Percentiles rank a stretch among this genome's conserved stretches.
phyloP scores from a whole-genome alignment of 192 early-diverging fungal species.

The Backusella circina region DNA sequence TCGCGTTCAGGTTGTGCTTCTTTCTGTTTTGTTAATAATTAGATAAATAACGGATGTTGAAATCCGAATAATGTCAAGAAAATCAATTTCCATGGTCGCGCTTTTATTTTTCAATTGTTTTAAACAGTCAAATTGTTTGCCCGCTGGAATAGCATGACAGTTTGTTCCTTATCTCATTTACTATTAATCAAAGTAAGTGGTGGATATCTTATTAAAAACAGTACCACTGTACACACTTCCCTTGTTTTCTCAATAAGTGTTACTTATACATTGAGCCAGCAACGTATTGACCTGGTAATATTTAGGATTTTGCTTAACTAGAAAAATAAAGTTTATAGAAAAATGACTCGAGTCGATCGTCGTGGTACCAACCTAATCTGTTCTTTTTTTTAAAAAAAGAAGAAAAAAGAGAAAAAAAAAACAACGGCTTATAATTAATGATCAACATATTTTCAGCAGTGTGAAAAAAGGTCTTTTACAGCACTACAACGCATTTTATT shows the following conservation, averaged over 20 bases:
- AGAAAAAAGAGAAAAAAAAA: neutral
- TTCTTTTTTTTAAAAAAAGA: neutral
- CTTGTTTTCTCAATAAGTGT: neutral
- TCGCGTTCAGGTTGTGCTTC: too few relatives aligned
- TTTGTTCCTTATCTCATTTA: neutral
- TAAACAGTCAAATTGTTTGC: neutral
- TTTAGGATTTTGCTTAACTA: neutral
- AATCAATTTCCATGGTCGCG: neutral
- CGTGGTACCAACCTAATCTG: neutral
- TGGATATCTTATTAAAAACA: neutral
- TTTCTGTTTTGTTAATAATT: neutral
- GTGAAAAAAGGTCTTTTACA: neutral
- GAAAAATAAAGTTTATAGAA: neutral
- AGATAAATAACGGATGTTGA: neutral
- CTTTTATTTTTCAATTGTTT: neutral
- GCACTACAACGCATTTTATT: neutral
- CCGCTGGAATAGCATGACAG: neutral
- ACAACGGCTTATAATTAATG: neutral
- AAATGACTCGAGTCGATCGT: neutral
- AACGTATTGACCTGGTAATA: neutral
- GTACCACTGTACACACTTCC: neutral
- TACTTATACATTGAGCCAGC: neutral
- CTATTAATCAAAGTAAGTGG: neutral
- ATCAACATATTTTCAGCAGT: neutral
- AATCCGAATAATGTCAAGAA: neutral